phyloP scores from a whole-genome alignment of 306 rosid genomes.

The Quillaja saponaria region DNA sequence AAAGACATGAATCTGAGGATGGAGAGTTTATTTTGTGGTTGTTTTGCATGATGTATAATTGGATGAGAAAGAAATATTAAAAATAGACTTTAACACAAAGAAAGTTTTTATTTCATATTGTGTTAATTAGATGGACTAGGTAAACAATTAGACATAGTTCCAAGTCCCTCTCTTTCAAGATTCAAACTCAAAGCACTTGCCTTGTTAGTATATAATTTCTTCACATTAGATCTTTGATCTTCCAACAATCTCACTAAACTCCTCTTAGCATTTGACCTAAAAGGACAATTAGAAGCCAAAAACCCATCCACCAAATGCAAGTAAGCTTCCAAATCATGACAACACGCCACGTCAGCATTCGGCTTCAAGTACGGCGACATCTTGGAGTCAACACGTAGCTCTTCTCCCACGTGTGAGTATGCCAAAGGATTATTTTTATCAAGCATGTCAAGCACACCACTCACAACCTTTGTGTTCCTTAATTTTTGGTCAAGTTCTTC shows the following conservation, averaged over 20 bases:
- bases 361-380: conserved; percentile 89
- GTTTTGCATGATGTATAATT: too few relatives aligned
- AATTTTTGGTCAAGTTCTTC: conserved; percentile 54
- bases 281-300: conserved; percentile 77
- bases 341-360: conserved; percentile 81
- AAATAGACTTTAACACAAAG: too few relatives aligned
- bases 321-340: conserved; percentile 93
- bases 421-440: conserved; percentile 56
- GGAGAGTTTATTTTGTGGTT: too few relatives aligned
- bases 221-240: conserved; percentile 74
- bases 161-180: conserved; percentile 38
- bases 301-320: conserved; percentile 91
- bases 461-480: conserved; percentile 33
- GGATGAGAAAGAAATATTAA: too few relatives aligned
- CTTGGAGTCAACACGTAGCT: conserved; percentile 73
- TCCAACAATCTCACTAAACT: conserved; percentile 68
- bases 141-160: conserved; percentile 52
- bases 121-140: conserved; percentile 70
- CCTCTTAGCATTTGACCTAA: conserved; percentile 80
- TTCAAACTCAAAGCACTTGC: conserved; percentile 60
- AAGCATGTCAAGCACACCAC: conserved; percentile 47
- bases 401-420: conserved; percentile 79
- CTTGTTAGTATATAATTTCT: conserved; percentile 75
- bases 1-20: too few relatives aligned
- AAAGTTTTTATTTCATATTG: too few relatives aligned